phyloP scores from a whole-genome alignment of 768 basidiomycete species.

The Chiua virens region DNA sequence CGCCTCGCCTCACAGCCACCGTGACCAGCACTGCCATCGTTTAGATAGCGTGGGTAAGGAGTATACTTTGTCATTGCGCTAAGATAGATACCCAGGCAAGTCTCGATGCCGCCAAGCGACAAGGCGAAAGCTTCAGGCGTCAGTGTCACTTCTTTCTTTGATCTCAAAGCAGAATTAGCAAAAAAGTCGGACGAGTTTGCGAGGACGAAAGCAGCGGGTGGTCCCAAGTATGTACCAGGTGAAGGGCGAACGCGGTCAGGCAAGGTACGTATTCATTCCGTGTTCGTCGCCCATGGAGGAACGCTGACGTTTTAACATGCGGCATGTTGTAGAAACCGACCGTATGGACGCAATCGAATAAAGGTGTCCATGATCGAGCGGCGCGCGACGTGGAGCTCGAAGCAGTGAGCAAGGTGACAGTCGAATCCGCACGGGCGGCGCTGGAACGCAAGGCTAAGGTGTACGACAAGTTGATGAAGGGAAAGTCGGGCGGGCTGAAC shows the following conservation, averaged over 20 bases:
- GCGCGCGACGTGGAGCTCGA: constrained; percentile 71
- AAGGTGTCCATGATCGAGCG: constrained; percentile 65
- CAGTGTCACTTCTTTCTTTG: constrained; percentile 76
- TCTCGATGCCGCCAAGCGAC: constrained; percentile 46
- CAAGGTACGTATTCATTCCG: constrained; percentile 49
- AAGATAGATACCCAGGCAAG: constrained; percentile 9
- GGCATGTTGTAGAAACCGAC: constrained; percentile 60
- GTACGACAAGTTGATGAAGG: constrained; percentile 76
- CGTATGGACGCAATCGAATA: constrained; percentile 74
- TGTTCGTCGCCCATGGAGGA: neutral
- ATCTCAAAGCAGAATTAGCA: constrained; percentile 63
- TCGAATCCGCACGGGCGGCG: constrained; percentile 69
- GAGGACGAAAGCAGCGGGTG: constrained; percentile 63
- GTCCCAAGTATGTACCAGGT: constrained; percentile 49
- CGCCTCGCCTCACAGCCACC: too few species aligned
- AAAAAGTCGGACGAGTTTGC: constrained; percentile 57
- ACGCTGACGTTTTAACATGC: neutral
- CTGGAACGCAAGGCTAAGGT: constrained; percentile 78
- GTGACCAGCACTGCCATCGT: too few species aligned
- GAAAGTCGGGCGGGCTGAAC: constrained; percentile 74
- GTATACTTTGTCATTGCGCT: too few species aligned
- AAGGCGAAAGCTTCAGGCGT: constrained; percentile 68
- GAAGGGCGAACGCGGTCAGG: constrained; percentile 60
- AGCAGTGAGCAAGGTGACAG: constrained; percentile 62
- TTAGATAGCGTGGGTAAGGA: too few species aligned